Evolutionary conservation across 129 eudicot genomes (phyloP).

Genomic region (Tanacetum coccineum): DNA sequence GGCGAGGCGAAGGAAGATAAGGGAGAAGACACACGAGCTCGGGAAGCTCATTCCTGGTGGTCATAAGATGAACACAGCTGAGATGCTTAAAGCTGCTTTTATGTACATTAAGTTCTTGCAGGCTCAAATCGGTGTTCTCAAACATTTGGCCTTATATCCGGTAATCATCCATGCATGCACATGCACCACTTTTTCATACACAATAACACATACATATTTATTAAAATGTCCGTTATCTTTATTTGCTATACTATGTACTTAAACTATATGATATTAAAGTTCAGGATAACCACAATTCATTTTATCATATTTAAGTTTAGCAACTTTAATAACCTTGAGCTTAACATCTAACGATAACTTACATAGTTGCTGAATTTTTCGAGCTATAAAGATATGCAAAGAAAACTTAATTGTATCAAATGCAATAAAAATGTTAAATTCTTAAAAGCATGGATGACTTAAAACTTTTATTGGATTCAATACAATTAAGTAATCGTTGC

Average conservation of each 20-base stretch:
- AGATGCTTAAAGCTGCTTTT: slow-evolving; percentile 59
- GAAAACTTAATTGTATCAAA: not conserved
- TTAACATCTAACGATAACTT: no score
- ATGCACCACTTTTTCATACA: not conserved
- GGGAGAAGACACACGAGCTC: slow-evolving; percentile 68
- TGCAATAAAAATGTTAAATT: not conserved
- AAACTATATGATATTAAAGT: no score
- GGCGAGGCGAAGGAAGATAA: slow-evolving; percentile 68
- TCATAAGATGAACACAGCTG: slow-evolving; percentile 60
- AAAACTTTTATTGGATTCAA: no score
- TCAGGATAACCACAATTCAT: no score
- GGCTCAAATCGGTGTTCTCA: slow-evolving; percentile 22
- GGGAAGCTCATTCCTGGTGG: slow-evolving; percentile 71
- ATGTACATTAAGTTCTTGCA: slow-evolving; percentile 31
- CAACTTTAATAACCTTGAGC: not conserved
- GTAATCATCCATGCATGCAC: slow-evolving; percentile 2
- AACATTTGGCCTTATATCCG: slow-evolving; percentile 17
- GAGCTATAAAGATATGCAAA: not conserved
- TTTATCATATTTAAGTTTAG: no score
- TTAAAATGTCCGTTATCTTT: no score
- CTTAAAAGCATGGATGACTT: no score
- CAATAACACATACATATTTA: not conserved
- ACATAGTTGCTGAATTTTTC: no score
- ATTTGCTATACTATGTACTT: no score
- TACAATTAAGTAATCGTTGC: no score